These are phyloP conservation scores for Protomyces arabidopsidicola DNA, from an alignment of 1,139 yeast species.

Conservation along the genomic window DNA sequence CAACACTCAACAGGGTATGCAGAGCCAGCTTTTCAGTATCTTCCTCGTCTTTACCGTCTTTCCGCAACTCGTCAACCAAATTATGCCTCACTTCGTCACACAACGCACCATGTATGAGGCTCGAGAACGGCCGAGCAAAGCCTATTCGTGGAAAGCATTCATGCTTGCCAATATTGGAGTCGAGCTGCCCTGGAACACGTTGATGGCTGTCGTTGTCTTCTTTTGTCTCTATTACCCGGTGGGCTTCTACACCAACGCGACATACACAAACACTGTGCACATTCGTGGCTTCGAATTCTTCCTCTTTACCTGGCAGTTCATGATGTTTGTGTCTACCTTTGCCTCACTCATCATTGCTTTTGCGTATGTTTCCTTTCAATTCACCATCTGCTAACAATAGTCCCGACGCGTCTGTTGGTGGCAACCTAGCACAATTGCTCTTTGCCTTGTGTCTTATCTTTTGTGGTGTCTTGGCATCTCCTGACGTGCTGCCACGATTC, in stretches of 20 bases:
- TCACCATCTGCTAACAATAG: conserved; percentile 63
- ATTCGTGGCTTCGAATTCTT: conserved; percentile 44
- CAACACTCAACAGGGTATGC: conserved; percentile 49
- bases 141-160: conserved; percentile 58
- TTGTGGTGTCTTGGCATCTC: conserved; percentile 76
- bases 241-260: conserved; percentile 60
- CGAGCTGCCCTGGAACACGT: conserved; percentile 71
- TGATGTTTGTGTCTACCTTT: conserved; percentile 48
- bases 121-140: conserved; percentile 79
- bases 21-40: conserved; percentile 52
- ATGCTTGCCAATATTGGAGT: conserved; percentile 61
- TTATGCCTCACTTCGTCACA: conserved; percentile 62
- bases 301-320: conserved; percentile 45
- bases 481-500: conserved; percentile 51
- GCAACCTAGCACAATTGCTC: conserved; percentile 47
- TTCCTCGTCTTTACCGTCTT: conserved; percentile 64
- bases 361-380: conserved; percentile 58
- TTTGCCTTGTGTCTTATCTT: conserved; percentile 56
- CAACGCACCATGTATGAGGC: conserved; percentile 81
- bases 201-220: conserved; percentile 61
- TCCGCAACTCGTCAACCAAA: conserved; percentile 64
- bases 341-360: conserved; percentile 64
- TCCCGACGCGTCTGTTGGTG: conserved; percentile 48
- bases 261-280: conserved; percentile 38
- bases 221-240: conserved; percentile 80